A percentile compares a stretch with the other conserved stretches of the same genome.
Conservation (phyloP, 495 filamentous ascomycete species). For the Ramalina peruviana region DNA sequence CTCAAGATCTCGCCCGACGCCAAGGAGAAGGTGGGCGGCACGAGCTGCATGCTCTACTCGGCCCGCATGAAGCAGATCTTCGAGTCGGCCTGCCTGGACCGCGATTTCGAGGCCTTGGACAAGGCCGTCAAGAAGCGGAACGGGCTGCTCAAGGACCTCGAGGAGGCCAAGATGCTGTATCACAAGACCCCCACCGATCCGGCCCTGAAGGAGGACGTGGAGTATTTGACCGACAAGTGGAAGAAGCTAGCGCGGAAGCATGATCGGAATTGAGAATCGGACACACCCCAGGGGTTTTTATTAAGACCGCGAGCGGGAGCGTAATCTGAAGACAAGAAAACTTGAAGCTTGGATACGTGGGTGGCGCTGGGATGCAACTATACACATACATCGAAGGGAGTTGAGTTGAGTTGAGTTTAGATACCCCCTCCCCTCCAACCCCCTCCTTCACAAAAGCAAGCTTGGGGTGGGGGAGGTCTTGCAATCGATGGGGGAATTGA, state of each 20-base stretch:
- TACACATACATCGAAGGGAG: no score
- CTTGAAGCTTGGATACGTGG: no score
- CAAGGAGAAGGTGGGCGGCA: conserved; percentile 10
- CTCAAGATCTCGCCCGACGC: conserved; percentile 21
- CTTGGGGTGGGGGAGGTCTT: no score
- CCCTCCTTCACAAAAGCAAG: no score
- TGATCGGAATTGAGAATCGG: neutral
- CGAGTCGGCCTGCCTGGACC: conserved; percentile 38
- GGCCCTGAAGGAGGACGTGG: conserved; percentile 31
- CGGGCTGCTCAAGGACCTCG: conserved; percentile 32
- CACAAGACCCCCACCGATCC: conserved; percentile 29
- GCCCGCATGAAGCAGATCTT: conserved; percentile 57
- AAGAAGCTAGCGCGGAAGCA: conserved; percentile 30
- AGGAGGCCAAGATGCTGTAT: conserved; percentile 29
- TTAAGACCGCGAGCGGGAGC: no score
- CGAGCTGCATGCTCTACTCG: conserved; percentile 62
- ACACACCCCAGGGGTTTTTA: no score
- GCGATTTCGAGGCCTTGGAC: conserved; percentile 40
- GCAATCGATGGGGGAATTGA: no score
- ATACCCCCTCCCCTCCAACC: no score
- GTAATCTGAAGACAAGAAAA: no score
- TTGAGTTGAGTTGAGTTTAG: no score
- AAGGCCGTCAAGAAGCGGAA: conserved; percentile 25
- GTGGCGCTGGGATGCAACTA: no score
- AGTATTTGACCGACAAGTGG: conserved; percentile 39